Evolutionary conservation across 2,329 filamentous ascomycete species (phyloP).

Genomic region (Stachybotrys chlorohalonatus): DNA sequence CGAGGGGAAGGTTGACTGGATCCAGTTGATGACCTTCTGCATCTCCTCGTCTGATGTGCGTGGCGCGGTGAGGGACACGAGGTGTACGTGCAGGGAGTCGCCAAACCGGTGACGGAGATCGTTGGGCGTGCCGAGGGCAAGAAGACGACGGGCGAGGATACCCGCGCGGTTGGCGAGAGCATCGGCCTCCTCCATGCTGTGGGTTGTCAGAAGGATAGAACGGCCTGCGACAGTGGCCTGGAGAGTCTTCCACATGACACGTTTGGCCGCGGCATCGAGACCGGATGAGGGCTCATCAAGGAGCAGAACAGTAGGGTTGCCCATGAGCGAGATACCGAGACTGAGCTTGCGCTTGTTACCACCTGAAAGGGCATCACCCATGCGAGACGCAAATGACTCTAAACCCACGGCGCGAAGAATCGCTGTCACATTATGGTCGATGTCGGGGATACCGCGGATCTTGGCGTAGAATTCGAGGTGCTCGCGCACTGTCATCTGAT

Average conservation of each 20-base stretch:
- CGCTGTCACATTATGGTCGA: slow-evolving; percentile 68
- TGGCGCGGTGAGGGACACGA: slow-evolving; percentile 68
- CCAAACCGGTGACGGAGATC: slow-evolving; percentile 67
- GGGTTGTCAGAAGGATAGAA: slow-evolving; percentile 79
- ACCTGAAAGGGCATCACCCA: slow-evolving; percentile 73
- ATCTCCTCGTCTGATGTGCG: slow-evolving; percentile 64
- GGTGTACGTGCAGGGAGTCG: slow-evolving; percentile 69
- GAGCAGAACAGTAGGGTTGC: slow-evolving; percentile 77
- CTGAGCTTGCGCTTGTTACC: slow-evolving; percentile 89
- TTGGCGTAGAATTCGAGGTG: slow-evolving; percentile 84
- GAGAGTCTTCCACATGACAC: slow-evolving; percentile 87
- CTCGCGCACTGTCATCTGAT: slow-evolving; percentile 81
- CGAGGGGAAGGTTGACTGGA: slow-evolving; percentile 48
- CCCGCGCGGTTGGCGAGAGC: slow-evolving; percentile 75
- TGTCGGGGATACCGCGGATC: slow-evolving; percentile 66
- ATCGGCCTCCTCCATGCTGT: slow-evolving; percentile 93
- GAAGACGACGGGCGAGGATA: slow-evolving; percentile 78
- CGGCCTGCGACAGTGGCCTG: slow-evolving; percentile 64
- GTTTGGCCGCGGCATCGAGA: slow-evolving; percentile 83
- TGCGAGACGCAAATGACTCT: slow-evolving; percentile 57
- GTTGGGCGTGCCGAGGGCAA: slow-evolving; percentile 71
- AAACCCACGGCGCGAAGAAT: slow-evolving; percentile 75
- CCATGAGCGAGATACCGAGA: slow-evolving; percentile 84
- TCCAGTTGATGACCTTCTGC: slow-evolving; percentile 55
- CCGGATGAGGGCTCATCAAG: slow-evolving; percentile 85